phyloP scores from a whole-genome alignment of 805 yeast genomes.

The Candida silvatica region DNA sequence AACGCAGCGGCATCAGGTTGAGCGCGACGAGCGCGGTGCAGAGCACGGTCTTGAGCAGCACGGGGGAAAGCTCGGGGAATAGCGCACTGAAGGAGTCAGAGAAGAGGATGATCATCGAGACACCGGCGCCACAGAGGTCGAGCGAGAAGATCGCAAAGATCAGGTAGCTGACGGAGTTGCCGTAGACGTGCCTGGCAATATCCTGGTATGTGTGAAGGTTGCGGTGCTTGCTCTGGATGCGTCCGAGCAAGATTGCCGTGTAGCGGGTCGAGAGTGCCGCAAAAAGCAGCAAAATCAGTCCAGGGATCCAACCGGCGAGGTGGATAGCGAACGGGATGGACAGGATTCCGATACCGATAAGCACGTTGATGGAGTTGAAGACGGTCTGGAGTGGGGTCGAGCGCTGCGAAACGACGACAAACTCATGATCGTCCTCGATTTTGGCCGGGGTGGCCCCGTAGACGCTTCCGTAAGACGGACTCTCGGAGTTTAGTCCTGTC shows the following conservation, averaged over 20 bases:
- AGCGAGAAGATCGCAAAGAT: conserved; percentile 42
- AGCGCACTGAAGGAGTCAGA: conserved; percentile 49
- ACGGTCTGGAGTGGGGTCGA: conserved; percentile 70
- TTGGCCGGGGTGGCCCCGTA: background rate
- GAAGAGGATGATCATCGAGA: conserved; percentile 49
- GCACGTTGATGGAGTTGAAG: conserved; percentile 68
- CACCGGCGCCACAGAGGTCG: conserved; percentile 55
- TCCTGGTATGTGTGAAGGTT: conserved; percentile 48
- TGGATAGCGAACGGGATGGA: conserved; percentile 65
- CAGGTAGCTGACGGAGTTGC: conserved; percentile 31
- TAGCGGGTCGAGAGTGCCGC: conserved; percentile 43
- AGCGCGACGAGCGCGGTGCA: conserved; percentile 32
- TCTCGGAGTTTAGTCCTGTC: no score
- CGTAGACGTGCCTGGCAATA: conserved; percentile 44
- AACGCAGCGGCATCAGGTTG: conserved; percentile 63
- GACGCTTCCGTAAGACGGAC: no score
- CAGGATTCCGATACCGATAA: conserved; percentile 69
- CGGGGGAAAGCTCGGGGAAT: conserved; percentile 31
- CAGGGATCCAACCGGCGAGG: conserved; percentile 59
- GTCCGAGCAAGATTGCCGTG: conserved; percentile 48
- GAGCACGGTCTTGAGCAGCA: conserved; percentile 33
- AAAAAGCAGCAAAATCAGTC: conserved; percentile 30
- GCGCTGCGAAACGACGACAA: conserved; percentile 6
- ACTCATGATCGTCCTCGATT: background rate
- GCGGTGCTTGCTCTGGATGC: conserved; percentile 32